These are phyloP conservation scores for Farysia itapuensis DNA, from an alignment of 1,284 basidiomycete genomes.

Conservation along the genomic window DNA sequence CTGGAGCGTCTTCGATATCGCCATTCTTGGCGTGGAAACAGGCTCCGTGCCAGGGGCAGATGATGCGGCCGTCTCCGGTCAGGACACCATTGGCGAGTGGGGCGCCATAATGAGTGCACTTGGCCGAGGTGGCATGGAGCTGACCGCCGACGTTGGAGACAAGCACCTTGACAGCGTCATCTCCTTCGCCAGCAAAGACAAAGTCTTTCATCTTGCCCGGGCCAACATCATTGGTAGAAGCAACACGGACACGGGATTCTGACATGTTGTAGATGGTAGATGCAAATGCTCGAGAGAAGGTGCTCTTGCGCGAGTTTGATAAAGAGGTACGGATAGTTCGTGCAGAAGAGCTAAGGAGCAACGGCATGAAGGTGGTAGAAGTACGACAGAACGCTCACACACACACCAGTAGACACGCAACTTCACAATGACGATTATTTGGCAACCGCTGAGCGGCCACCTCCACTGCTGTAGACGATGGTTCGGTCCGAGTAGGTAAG, in stretches of 20 bases:
- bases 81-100: constrained; percentile 79
- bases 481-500: no score
- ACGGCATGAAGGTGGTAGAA: background rate
- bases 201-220: constrained; percentile 68
- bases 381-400: background rate
- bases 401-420: background rate
- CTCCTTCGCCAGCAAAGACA: constrained; percentile 72
- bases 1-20: constrained; percentile 81
- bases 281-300: background rate
- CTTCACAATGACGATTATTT: background rate
- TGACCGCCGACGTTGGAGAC: constrained; percentile 74
- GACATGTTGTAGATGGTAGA: constrained; percentile 11
- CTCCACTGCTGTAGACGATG: no score
- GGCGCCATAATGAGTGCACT: constrained; percentile 86
- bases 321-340: background rate
- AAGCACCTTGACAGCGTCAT: constrained; percentile 65
- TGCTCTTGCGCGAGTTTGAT: background rate
- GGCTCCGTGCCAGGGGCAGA: constrained; percentile 87
- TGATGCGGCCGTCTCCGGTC: constrained; percentile 74
- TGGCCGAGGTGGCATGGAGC: constrained; percentile 73
- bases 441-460: no score
- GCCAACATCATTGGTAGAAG: constrained; percentile 27
- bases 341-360: background rate
- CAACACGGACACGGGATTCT: constrained; percentile 32
- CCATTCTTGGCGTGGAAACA: constrained; percentile 74